Conservation (phyloP, 83 land plant species). For the Isoetes engelmannii region DNA sequence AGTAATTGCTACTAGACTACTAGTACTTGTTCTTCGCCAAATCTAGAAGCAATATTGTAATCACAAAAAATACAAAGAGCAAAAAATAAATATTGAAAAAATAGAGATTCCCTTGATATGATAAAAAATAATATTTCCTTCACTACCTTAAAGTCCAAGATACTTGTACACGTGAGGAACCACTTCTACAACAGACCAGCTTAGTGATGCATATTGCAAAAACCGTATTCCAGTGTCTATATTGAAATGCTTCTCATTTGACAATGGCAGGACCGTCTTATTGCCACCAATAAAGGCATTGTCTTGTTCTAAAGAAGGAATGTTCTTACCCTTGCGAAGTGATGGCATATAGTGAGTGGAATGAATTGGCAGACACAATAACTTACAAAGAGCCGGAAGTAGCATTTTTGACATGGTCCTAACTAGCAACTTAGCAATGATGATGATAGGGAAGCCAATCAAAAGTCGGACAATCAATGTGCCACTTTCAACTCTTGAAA, state of each 20-base stretch:
- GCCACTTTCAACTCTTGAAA: slow-evolving; percentile 30
- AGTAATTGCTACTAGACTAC: no score
- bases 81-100: no score
- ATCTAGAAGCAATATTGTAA: no score
- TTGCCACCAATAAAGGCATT: not conserved
- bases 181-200: slow-evolving; percentile 91
- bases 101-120: no score
- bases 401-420: slow-evolving; percentile 70
- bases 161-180: slow-evolving; percentile 53
- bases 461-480: slow-evolving; percentile 37
- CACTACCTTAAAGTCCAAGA: slow-evolving; percentile 38
- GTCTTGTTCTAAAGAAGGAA: slow-evolving; percentile 2
- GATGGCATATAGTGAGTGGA: slow-evolving; percentile 56
- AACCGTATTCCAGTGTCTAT: slow-evolving; percentile 82
- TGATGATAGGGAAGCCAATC: slow-evolving; percentile 64
- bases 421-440: slow-evolving; percentile 62
- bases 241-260: slow-evolving; percentile 35
- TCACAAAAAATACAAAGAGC: no score
- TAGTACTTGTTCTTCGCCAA: no score
- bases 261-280: slow-evolving; percentile 34
- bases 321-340: not conserved
- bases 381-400: slow-evolving; percentile 57
- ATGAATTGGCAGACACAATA: slow-evolving; percentile 51
- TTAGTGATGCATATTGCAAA: slow-evolving; percentile 82
- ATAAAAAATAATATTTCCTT: no score